Evolutionary conservation across 257 asterid species (phyloP).

Genomic region (Knoxia roxburghii): DNA sequence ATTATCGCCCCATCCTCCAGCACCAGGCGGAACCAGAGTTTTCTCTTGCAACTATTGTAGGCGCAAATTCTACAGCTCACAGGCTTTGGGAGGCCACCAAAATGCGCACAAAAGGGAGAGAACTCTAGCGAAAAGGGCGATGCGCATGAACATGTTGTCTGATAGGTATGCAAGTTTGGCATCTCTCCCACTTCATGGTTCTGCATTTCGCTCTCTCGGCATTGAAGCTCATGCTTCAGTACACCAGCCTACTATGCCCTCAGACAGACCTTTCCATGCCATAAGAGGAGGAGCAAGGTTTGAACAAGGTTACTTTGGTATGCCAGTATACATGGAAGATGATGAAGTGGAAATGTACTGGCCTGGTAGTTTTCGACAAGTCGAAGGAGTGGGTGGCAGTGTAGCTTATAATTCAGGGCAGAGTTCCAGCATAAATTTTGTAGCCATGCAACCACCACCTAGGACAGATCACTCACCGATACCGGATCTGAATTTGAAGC

Average conservation of each 20-base stretch:
- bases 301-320: conserved; percentile 52
- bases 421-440: conserved; percentile 35
- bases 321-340: conserved; percentile 54
- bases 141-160: conserved; percentile 78
- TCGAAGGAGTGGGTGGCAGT: conserved; percentile 35
- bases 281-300: conserved; percentile 54
- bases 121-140: conserved; percentile 80
- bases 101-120: conserved; percentile 94
- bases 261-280: conserved; percentile 32
- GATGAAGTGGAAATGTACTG: conserved; percentile 61
- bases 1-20: conserved; percentile 34
- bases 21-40: conserved; percentile 34
- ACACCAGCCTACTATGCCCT: conserved; percentile 43
- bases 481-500: conserved; percentile 80
- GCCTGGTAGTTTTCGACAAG: conserved; percentile 88
- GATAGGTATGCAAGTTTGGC: conserved; percentile 81
- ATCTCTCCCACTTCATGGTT: conserved; percentile 75
- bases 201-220: conserved; percentile 63
- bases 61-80: conserved; percentile 89
- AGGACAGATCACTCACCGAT: conserved; percentile 44
- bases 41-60: conserved; percentile 93
- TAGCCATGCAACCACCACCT: conserved; percentile 34
- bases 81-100: conserved; percentile 94
- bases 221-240: conserved; percentile 69
- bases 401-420: conserved; percentile 34